Evolutionary conservation across 257 asterid species (phyloP), one percentile per base, ranked within the genome.

Genomic region (Ilex asprella): DNA sequence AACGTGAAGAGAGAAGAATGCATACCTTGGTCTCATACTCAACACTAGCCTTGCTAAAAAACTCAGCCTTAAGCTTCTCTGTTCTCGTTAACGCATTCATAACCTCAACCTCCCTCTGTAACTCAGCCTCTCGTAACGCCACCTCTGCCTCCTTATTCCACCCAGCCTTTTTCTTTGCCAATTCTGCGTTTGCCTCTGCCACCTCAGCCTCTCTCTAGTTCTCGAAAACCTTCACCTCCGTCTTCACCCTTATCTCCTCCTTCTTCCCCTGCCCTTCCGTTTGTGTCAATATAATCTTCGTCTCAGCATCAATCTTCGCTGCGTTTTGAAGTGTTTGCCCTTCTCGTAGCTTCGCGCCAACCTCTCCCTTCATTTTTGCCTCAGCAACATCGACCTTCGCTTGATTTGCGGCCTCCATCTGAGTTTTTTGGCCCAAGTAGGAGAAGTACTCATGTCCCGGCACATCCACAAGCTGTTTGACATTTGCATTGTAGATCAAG

Each of bases 141-240:
- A 21, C 27, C 55, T 50, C 2, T 6, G 55, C 13, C 55, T 50
- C 55, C 55, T n/a, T 50, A 12, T 10, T 14, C 55, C 55, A 50
- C 55, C 55, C 21, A 6, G 55, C 55, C 55, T 50, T 50, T 3
- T 50, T 50, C 55, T 50, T 50, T 1, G 55, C 55, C 55, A 50
- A n/a, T 4, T 50, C 55, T 4, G 55, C 15, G 21, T 50, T 50
- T 3, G 55, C 55, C 16, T 50, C 55, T 14, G 55, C 55, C 16
- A 50, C 55, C 55, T 50, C 55, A 4, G 55, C 55, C 55, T 50
- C 55, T n/a, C 55, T 50, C 55, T 50, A 1, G 2, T 50, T 50
- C 55, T 50, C 55, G 55, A 50, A 50, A 50, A 50, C 13, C 55
- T 50, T 50, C 55, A 50, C 55, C 15, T 50, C 55, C 16, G 55